phyloP scores from a whole-genome alignment of 148 eudicot genomes.

The Oxyria digyna region DNA sequence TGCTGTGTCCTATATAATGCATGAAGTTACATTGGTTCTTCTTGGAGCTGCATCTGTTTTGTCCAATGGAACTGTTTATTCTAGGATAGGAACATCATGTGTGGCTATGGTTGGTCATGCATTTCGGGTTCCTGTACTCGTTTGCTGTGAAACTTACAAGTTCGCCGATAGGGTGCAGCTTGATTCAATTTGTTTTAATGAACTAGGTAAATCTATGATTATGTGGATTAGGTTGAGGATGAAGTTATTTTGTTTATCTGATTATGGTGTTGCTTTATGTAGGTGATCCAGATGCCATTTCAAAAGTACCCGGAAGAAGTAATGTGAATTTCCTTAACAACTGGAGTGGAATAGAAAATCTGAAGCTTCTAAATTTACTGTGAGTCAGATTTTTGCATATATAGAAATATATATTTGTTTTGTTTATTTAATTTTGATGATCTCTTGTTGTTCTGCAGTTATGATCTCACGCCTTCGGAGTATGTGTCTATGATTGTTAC shows the following conservation, averaged over 20 bases:
- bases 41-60: slow-evolving; percentile 82
- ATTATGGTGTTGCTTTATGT: slow-evolving; percentile 6
- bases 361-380: slow-evolving; percentile 75
- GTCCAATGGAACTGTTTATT: slow-evolving; percentile 80
- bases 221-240: background rate
- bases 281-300: slow-evolving; percentile 74
- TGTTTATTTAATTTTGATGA: background rate
- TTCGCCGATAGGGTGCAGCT: slow-evolving; percentile 89
- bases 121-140: slow-evolving; percentile 67
- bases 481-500: slow-evolving; percentile 76
- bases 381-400: slow-evolving; percentile 21
- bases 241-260: background rate
- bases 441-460: slow-evolving; percentile 31
- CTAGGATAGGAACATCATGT: slow-evolving; percentile 84
- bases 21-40: slow-evolving; percentile 70
- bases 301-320: slow-evolving; percentile 55
- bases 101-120: slow-evolving; percentile 97
- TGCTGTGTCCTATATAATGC: slow-evolving; percentile 88
- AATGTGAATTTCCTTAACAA: slow-evolving; percentile 41
- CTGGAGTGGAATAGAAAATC: slow-evolving; percentile 43
- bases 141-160: slow-evolving; percentile 94
- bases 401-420: background rate
- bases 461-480: slow-evolving; percentile 83
- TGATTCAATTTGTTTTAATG: slow-evolving; percentile 88
- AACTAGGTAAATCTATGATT: slow-evolving; percentile 49